Evolutionary conservation across 345 rosid species (phyloP), one percentile per base, ranked within the genome.

Genomic region (Fremontodendron californicum): DNA sequence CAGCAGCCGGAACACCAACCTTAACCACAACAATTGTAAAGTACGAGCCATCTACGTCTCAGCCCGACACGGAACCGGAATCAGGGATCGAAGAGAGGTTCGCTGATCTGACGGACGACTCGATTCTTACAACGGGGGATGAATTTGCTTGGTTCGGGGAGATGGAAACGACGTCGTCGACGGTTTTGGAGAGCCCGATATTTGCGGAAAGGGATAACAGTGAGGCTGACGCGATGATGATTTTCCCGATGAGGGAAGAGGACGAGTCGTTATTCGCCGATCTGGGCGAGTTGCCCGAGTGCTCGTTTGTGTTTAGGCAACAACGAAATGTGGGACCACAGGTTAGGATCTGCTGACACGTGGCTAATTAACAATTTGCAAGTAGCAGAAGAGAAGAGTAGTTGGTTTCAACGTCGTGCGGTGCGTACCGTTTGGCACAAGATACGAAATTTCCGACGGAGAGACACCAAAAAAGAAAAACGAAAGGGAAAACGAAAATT

Each of bases 281-380:
- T 85, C 98, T 96, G 12, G 99, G 87, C 3, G 99, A 96, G 90
- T 82, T 96, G 82, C 99, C 99, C 81, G 99, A 96, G 90, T 96
- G 91, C 60, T 88, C 97, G 55, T 61, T 87, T 78, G 98, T 94
- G 68, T 90, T 96, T 72, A 79, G 93, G 78, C 96, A 86, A 77
- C 94, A 85, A 76, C 87, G 88, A 75, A 92, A 87, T 71, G 84
- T 85, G 64, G 94, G 89, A 57, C 86, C 92, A 54, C 90, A 89
- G 63, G 91, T 88, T 4, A 94, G 85, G 83, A 93, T 91, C 89
- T 92, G 85, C 78, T 88, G 82, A 88, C 89, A 86, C 84, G 83
- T 76, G 87, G 79, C 16, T 18, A 61, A 13, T 61, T 5, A 21
- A 61, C 5, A 64, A 27, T 61, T 61, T 5, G n/a, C 46, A 73